Base-by-base conservation (phyloP, 2,329 filamentous ascomycete species). In the Akanthomyces uredinophilus region DNA sequence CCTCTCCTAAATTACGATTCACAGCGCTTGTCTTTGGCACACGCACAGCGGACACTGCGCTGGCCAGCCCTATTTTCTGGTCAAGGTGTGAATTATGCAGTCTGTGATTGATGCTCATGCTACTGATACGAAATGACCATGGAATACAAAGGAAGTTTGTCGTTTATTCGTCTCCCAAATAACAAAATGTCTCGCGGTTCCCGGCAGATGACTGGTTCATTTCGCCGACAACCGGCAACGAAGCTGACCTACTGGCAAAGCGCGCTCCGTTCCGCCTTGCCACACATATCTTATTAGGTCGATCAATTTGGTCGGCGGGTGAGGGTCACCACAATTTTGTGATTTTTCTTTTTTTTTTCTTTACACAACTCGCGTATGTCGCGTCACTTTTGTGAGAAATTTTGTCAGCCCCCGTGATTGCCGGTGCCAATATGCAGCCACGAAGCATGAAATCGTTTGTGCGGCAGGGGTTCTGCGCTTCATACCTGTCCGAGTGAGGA, bases 401-500 rank as follows among this genome's bases (percentile, higher is more conserved):
- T 61, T 55, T 49, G 59, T 61, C 59, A 61, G 59, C 51, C 20
- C 47, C 24, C 43, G 7, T 37, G 20, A 49, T 49, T 22, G 29
- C 24, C 27, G 29, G 37, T 44, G 27, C n/a, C 44, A 41, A 32
- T 27, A 39, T 32, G 43, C 43, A 20, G 32, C 60, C 53, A 46
- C 53, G 39, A 46, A 41, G 37, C 35, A 46, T 14, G 52, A 22
- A 29, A 57, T 51, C 27, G 24, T 8, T 46, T 52, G 27, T 20
- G 35, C 46, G 29, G 43, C 43, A 49, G 41, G 32, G 51, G 22
- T 46, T n/a, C 14, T 49, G 22, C 32, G 35, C 29, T 51, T 64
- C 69, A 51, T 71, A 70, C 70, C 68, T 73, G 66, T 54, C 66
- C 71, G 66, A 81, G 67, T 22, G 71, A 70, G 46, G 68, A 68